Evolutionary conservation across 2,329 filamentous ascomycete species (phyloP).

Genomic region (Colletotrichum neosansevieriae): DNA sequence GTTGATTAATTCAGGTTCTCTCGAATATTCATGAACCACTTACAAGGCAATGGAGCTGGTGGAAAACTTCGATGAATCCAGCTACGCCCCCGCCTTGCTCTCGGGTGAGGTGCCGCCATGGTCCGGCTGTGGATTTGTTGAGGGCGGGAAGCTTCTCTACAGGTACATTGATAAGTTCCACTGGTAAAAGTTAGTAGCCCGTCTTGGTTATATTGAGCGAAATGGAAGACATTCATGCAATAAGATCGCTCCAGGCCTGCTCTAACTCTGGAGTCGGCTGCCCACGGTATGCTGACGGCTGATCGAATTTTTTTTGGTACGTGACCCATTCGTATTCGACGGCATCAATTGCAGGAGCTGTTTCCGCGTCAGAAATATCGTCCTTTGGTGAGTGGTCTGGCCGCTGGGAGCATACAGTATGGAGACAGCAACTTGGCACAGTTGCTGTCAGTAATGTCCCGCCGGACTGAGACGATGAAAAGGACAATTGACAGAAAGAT

Average conservation of each 20-base stretch:
- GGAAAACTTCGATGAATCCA: conserved; percentile 37
- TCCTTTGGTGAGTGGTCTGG: no score
- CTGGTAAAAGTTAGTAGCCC: neutral
- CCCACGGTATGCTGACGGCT: conserved; percentile 37
- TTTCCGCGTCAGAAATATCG: no score
- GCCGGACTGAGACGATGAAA: no score
- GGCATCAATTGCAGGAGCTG: no score
- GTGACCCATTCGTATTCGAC: no score
- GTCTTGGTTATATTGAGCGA: no score
- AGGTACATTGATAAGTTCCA: neutral
- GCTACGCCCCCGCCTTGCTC: conserved; percentile 22
- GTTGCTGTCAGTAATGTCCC: no score
- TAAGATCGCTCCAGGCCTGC: conserved; percentile 32
- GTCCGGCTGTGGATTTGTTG: neutral
- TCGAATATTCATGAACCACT: neutral
- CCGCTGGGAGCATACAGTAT: no score
- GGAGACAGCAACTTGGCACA: no score
- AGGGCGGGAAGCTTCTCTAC: neutral
- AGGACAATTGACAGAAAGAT: no score
- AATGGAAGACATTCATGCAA: neutral
- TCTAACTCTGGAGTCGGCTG: conserved; percentile 33
- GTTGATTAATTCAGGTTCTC: neutral
- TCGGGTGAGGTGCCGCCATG: conserved; percentile 25
- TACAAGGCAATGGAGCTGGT: conserved; percentile 40
- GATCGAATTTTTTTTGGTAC: neutral